Conservation (phyloP, 495 filamentous ascomycete species). For the Letharia lupina region DNA sequence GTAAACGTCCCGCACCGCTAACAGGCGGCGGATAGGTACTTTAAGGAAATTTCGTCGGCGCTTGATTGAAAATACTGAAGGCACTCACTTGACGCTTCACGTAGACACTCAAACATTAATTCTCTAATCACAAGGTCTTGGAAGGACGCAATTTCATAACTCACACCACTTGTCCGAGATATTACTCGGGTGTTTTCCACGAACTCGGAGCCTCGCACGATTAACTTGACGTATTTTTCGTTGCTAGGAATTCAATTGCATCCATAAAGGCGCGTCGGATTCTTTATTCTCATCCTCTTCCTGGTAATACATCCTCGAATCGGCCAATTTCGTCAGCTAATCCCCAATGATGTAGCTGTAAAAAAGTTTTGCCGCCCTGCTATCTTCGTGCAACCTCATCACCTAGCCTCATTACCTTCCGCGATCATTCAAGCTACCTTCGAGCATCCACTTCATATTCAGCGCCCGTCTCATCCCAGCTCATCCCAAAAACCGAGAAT, state of each 20-base stretch:
- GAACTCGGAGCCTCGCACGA: constrained; percentile 7
- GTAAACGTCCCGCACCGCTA: too few relatives aligned
- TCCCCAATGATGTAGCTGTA: constrained; percentile 2
- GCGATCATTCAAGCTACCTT: background rate
- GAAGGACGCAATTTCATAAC: background rate
- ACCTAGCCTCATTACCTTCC: background rate
- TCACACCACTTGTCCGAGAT: background rate
- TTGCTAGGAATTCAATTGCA: constrained; percentile 4
- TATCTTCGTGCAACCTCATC: constrained; percentile 1
- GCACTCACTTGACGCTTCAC: background rate
- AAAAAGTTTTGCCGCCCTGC: background rate
- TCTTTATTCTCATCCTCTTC: background rate
- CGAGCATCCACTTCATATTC: background rate
- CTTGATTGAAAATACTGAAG: too few relatives aligned
- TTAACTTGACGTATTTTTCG: background rate
- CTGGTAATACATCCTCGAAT: constrained; percentile 2
- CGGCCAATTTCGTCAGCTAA: constrained; percentile 2
- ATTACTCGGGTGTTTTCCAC: background rate
- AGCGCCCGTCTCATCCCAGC: background rate
- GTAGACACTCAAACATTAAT: constrained; percentile 6
- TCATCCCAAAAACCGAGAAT: constrained; percentile 7
- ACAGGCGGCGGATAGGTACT: too few relatives aligned
- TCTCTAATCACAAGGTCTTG: constrained; percentile 1
- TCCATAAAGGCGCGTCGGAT: constrained; percentile 12
- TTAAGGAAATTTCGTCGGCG: too few relatives aligned